Evolutionary conservation across 495 filamentous ascomycete genomes (phyloP).

Genomic region (Xylaria scruposa): DNA sequence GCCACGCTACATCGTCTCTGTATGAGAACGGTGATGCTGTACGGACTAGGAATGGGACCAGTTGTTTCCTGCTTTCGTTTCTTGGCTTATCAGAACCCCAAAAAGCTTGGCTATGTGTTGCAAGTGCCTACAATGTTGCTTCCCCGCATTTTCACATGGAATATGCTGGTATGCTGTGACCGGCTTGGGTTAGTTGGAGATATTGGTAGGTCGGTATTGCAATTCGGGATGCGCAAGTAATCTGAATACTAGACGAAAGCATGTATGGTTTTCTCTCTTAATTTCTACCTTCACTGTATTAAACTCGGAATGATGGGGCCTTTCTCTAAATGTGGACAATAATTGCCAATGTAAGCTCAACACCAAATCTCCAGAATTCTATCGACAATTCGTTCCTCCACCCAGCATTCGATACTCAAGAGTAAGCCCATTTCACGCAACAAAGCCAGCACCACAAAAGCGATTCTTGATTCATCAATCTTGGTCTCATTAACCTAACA

Average conservation of each 20-base stretch:
- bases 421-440: not conserved
- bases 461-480: not conserved
- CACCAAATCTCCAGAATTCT: too few relatives aligned
- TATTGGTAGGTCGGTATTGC: not conserved
- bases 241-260: too few relatives aligned
- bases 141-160: slow-evolving; percentile 3
- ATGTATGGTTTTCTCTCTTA: too few relatives aligned
- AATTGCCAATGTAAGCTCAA: too few relatives aligned
- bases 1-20: not conserved
- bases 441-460: not conserved
- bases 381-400: not conserved
- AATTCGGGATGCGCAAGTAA: too few relatives aligned
- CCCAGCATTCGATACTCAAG: not conserved
- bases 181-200: too few relatives aligned
- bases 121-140: too few relatives aligned
- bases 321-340: too few relatives aligned
- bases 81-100: slow-evolving; percentile 6
- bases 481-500: not conserved
- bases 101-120: slow-evolving; percentile 6
- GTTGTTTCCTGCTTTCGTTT: slow-evolving; percentile 8
- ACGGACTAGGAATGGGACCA: not conserved
- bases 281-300: too few relatives aligned
- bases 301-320: too few relatives aligned
- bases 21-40: not conserved
- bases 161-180: not conserved